A percentile compares a stretch with the other conserved stretches of the same genome.
Conservation (phyloP, 2,329 filamentous ascomycete species). For the Helminthosporium solani region DNA sequence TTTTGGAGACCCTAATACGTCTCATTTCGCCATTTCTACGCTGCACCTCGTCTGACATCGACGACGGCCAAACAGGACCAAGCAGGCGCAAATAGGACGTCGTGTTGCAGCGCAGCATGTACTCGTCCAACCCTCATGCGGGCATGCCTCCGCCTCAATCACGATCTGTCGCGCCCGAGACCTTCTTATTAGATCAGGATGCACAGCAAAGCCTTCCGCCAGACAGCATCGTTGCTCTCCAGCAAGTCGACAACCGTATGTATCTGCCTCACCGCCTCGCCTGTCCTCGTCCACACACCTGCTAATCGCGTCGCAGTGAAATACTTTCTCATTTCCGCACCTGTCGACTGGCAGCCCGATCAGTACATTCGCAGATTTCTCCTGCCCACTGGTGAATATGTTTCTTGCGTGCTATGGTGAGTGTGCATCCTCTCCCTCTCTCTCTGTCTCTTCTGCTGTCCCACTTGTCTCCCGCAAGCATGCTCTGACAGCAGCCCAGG, state of each 20-base stretch:
- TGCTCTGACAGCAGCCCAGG: conserved; percentile 52
- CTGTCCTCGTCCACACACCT: conserved; percentile 14
- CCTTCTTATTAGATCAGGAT: conserved; percentile 96
- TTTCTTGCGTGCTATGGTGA: conserved; percentile 93
- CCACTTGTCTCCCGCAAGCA: not conserved
- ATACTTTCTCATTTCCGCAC: conserved; percentile 98
- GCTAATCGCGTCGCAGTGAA: conserved; percentile 67
- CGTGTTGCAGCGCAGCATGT: conserved; percentile 49
- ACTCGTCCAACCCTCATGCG: conserved; percentile 60
- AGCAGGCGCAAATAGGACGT: conserved; percentile 22
- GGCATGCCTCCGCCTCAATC: conserved; percentile 83
- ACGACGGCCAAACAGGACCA: conserved; percentile 27
- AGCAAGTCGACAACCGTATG: conserved; percentile 97
- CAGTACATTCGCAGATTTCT: conserved; percentile 96
- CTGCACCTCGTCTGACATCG: conserved; percentile 31
- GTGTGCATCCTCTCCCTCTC: conserved; percentile 19
- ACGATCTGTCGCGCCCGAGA: conserved; percentile 77
- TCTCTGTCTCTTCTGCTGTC: not conserved
- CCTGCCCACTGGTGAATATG: conserved; percentile 95
- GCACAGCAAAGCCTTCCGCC: conserved; percentile 94
- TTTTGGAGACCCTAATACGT: conserved; percentile 31
- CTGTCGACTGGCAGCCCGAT: conserved; percentile 95
- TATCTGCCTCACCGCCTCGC: conserved; percentile 24
- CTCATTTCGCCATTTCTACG: conserved; percentile 24
- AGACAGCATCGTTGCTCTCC: conserved; percentile 93